Evolutionary conservation across 2,329 filamentous ascomycete species (phyloP).

Genomic region (Chaetomiaceae sp.): DNA sequence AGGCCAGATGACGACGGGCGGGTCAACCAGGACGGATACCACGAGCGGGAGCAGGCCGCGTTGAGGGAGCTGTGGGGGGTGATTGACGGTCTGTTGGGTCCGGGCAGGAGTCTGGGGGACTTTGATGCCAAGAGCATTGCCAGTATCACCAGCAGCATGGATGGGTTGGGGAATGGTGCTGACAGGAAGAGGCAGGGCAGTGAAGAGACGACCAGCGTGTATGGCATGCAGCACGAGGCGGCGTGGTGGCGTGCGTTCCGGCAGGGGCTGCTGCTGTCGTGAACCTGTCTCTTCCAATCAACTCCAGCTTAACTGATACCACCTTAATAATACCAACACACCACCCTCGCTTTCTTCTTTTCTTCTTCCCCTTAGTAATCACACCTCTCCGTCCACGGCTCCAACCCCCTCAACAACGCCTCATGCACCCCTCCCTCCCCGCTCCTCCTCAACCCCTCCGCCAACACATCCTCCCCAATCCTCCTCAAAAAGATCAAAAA

Average conservation of each 20-base stretch:
- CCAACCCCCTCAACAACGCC: conserved; percentile 37
- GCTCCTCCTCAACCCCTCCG: conserved; percentile 34
- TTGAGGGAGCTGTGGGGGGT: conserved; percentile 13
- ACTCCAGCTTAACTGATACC: too few species aligned
- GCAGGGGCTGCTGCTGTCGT: conserved; percentile 6
- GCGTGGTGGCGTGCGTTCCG: conserved; percentile 6
- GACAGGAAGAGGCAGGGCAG: neutral
- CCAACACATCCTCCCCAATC: conserved; percentile 34
- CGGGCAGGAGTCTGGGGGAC: neutral
- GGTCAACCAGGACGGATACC: neutral
- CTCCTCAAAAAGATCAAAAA: conserved; percentile 35
- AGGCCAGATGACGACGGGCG: neutral
- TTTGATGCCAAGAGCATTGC: neutral
- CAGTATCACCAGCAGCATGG: neutral
- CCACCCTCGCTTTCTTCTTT: neutral
- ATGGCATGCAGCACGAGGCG: neutral
- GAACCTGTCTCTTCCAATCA: neutral
- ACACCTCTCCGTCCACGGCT: conserved; percentile 39
- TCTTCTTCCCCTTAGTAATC: conserved; percentile 29
- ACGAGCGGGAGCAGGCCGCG: conserved; percentile 3
- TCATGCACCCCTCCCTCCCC: conserved; percentile 38
- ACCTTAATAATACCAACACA: neutral
- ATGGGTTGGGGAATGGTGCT: neutral
- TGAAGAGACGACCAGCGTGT: neutral
- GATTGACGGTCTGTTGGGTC: conserved; percentile 10